phyloP scores from a whole-genome alignment of 257 asterid species.

The Solanum paucissectum region DNA sequence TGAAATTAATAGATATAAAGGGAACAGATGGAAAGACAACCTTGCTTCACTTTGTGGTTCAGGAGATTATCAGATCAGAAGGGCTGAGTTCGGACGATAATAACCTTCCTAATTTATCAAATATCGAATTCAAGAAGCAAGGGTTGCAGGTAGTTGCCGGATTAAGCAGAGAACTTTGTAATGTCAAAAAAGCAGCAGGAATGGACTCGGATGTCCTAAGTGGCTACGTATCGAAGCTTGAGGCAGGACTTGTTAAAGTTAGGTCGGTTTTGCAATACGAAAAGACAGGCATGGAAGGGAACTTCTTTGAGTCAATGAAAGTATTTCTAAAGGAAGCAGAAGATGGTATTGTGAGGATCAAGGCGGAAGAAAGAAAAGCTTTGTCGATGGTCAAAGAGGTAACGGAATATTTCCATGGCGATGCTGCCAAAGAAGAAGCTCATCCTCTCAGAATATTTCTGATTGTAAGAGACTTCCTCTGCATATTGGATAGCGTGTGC shows the following conservation, averaged over 20 bases:
- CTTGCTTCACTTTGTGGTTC: slow-evolving; percentile 64
- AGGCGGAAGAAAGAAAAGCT: slow-evolving; percentile 46
- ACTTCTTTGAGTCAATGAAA: slow-evolving; percentile 26
- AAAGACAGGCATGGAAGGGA: not conserved
- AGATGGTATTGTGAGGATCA: slow-evolving; percentile 27
- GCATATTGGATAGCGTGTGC: slow-evolving; percentile 52
- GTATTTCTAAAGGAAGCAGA: slow-evolving; percentile 33
- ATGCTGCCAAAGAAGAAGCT: slow-evolving; percentile 51
- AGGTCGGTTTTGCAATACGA: slow-evolving; percentile 2
- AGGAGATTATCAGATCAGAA: slow-evolving; percentile 64
- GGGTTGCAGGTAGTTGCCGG: slow-evolving; percentile 58
- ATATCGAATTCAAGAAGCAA: slow-evolving; percentile 17
- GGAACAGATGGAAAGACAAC: slow-evolving; percentile 70
- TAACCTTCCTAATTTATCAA: slow-evolving; percentile 11
- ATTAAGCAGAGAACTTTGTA: slow-evolving; percentile 38
- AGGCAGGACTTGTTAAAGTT: slow-evolving; percentile 21
- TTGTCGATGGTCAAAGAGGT: slow-evolving; percentile 46
- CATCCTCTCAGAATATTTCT: slow-evolving; percentile 35
- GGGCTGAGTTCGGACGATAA: slow-evolving; percentile 37
- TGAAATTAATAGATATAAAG: slow-evolving; percentile 52
- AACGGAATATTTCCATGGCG: slow-evolving; percentile 61
- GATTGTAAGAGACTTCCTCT: slow-evolving; percentile 48
- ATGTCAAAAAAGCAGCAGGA: slow-evolving; percentile 49
- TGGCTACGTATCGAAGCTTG: slow-evolving; percentile 37
- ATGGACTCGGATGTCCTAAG: slow-evolving; percentile 40